A percentile compares a stretch with the other conserved stretches of the same genome.
Evolutionary conservation across 2,329 filamentous ascomycete species (phyloP).

Genomic region (Claviceps purpurea): DNA sequence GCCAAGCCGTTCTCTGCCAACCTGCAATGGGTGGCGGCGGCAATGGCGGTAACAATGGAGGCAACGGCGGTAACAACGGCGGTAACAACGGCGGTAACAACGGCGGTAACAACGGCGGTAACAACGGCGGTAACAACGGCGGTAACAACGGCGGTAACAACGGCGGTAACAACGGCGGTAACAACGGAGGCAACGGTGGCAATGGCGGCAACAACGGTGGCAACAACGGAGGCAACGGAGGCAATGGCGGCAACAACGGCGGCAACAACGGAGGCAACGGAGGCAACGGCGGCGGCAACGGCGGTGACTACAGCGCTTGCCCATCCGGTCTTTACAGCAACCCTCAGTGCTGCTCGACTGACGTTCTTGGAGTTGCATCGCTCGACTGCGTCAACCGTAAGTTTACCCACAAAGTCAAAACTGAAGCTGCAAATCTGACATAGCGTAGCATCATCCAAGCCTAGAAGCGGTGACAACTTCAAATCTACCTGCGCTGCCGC

Average conservation of each 20-base stretch:
- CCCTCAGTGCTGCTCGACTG: slow-evolving; percentile 33
- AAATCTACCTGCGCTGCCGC: not conserved
- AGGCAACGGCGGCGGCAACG: not conserved
- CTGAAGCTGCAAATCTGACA: not conserved
- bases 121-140: not conserved
- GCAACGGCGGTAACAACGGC: not conserved
- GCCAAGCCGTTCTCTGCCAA: not conserved
- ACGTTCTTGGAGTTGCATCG: slow-evolving; percentile 32
- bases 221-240: not conserved
- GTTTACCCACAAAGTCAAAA: not conserved
- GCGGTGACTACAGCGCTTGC: slow-evolving; percentile 6
- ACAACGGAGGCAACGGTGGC: no score
- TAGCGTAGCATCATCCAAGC: not conserved
- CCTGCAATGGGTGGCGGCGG: not conserved
- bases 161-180: no score
- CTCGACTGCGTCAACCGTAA: slow-evolving; percentile 26
- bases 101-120: not conserved
- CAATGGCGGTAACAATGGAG: not conserved
- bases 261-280: not conserved
- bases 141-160: no score
- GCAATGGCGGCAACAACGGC: not conserved
- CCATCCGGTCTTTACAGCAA: slow-evolving; percentile 12
- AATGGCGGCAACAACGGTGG: not conserved
- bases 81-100: not conserved
- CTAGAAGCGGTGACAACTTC: slow-evolving; percentile 3